These are phyloP conservation scores for Russula virescens DNA, from an alignment of 768 basidiomycete genomes.

Conservation along the genomic window DNA sequence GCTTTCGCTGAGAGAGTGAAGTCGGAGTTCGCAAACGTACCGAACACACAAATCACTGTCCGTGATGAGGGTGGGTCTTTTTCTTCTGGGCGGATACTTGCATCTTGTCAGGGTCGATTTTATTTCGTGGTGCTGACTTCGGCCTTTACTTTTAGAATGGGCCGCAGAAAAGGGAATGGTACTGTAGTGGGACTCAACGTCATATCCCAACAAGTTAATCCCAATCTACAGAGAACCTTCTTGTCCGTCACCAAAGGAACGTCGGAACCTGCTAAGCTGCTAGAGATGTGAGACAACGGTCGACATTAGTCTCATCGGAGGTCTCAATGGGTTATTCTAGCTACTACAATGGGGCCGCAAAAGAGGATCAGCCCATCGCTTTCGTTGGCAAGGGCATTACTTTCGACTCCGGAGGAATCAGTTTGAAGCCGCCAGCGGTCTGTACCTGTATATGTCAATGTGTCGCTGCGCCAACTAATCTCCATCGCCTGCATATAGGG, in stretches of 20 bases:
- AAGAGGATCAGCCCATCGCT: conserved; percentile 54
- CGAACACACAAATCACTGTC: conserved; percentile 63
- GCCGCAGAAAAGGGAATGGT: conserved; percentile 83
- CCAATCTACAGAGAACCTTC: conserved; percentile 56
- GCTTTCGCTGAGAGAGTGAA: conserved; percentile 65
- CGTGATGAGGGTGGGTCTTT: conserved; percentile 61
- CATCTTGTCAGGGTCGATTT: background rate
- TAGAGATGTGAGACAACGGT: conserved; percentile 58
- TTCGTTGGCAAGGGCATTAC: conserved; percentile 88
- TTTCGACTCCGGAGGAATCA: conserved; percentile 86
- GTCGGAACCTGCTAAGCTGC: conserved; percentile 76
- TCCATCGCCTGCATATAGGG: conserved; percentile 39
- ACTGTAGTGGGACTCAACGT: background rate
- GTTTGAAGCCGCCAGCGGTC: conserved; percentile 69
- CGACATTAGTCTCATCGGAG: background rate
- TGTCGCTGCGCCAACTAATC: background rate
- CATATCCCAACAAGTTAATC: background rate
- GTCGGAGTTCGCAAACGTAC: conserved; percentile 56
- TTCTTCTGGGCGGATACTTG: background rate
- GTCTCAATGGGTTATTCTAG: conserved; percentile 32
- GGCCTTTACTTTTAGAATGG: conserved; percentile 49
- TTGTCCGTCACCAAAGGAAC: conserved; percentile 82
- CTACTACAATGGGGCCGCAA: conserved; percentile 72
- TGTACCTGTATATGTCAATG: conserved; percentile 26
- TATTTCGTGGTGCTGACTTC: background rate